A percentile compares a stretch with the other conserved stretches of the same genome.
phyloP scores from a whole-genome alignment of 169 alveolate genomes.

The Babesia divergens region DNA sequence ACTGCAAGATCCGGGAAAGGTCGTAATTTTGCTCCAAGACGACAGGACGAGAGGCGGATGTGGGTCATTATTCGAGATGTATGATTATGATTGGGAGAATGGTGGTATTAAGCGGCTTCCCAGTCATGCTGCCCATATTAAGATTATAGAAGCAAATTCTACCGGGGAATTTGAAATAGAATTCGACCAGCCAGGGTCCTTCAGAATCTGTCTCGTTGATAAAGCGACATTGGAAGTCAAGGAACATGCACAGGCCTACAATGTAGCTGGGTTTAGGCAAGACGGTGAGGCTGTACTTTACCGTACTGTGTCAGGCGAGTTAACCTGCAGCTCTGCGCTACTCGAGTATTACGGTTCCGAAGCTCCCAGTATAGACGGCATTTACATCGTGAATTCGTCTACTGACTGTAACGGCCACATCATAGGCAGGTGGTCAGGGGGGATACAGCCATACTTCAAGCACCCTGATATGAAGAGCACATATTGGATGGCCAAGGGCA shows the following conservation, averaged over 20 bases:
- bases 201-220: slow-evolving; percentile 8
- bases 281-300: slow-evolving; percentile 22
- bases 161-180: background rate
- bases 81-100: slow-evolving; percentile 5
- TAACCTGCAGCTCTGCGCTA: background rate
- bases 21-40: background rate
- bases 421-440: slow-evolving; percentile 40
- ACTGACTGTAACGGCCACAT: background rate
- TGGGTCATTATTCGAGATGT: slow-evolving; percentile 9
- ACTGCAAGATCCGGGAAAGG: background rate
- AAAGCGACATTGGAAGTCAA: background rate
- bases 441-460: background rate
- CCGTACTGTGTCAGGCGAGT: background rate
- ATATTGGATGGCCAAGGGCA: slow-evolving; percentile 2
- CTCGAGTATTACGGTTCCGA: background rate
- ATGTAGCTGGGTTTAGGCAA: slow-evolving; percentile 21
- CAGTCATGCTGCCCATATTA: background rate
- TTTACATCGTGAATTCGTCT: slow-evolving; percentile 10
- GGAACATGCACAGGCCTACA: background rate
- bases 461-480: background rate
- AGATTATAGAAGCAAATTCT: background rate
- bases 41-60: background rate
- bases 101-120: background rate
- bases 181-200: slow-evolving; percentile 6
- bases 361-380: slow-evolving; percentile 1